Percentiles rank a stretch among this genome's conserved stretches.
These are phyloP conservation scores for Moniliophthora roreri DNA, from an alignment of 1,284 basidiomycete species.

Conservation along the genomic window DNA sequence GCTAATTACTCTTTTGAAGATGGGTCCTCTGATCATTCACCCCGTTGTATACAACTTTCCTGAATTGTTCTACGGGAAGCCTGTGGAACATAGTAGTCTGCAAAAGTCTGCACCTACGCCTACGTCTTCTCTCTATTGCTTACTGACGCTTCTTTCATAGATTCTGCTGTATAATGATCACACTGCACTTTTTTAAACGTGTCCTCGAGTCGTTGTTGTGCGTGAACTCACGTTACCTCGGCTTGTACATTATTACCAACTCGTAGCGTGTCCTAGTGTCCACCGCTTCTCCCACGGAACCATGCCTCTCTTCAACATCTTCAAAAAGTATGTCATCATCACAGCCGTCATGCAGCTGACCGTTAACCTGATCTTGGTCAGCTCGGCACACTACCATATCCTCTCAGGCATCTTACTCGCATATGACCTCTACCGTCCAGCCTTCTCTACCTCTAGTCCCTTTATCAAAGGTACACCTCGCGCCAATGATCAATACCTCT, in stretches of 20 bases:
- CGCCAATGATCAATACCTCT: slow-evolving; percentile 69
- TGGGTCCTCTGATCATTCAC: slow-evolving; percentile 90
- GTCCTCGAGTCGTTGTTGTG: slow-evolving; percentile 93
- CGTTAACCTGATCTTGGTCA: slow-evolving; percentile 29
- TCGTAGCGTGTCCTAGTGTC: slow-evolving; percentile 45
- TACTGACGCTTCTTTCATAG: slow-evolving; percentile 36
- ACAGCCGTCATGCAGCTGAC: neutral
- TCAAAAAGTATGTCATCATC: slow-evolving; percentile 75
- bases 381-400: slow-evolving; percentile 87
- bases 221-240: slow-evolving; percentile 11
- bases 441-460: slow-evolving; percentile 57
- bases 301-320: slow-evolving; percentile 87
- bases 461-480: slow-evolving; percentile 71
- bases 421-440: slow-evolving; percentile 78
- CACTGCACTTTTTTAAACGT: slow-evolving; percentile 91
- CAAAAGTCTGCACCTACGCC: slow-evolving; percentile 61
- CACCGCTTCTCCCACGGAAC: slow-evolving; percentile 96
- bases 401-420: slow-evolving; percentile 82
- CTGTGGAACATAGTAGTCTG: slow-evolving; percentile 72
- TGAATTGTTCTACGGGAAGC: slow-evolving; percentile 63
- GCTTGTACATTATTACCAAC: neutral
- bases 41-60: slow-evolving; percentile 83
- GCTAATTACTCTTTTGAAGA: slow-evolving; percentile 39
- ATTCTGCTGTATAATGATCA: slow-evolving; percentile 75
- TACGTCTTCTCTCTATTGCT: slow-evolving; percentile 9